Evolutionary conservation across 2,329 filamentous ascomycete species (phyloP), one percentile per base, ranked within the genome.

Genomic region (Allantophomopsis cytisporea): DNA sequence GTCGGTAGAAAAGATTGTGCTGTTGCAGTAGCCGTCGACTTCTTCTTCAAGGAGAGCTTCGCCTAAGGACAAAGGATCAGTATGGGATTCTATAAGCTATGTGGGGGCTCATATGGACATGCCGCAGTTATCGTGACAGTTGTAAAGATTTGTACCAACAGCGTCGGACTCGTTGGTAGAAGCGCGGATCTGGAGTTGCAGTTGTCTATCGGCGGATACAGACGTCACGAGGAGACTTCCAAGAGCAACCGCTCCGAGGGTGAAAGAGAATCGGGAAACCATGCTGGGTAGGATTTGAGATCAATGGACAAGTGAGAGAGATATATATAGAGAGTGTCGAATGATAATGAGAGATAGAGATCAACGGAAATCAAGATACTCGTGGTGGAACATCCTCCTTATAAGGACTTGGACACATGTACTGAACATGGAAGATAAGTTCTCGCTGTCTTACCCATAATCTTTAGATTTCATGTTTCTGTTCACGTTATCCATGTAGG

Each of bases 21-120:
- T 37, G 35, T 28, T 37, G 35, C 35, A 37, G 35, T 37, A 37
- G 18, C 32, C 32, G 13, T 34, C 32, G 32, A 34, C 32, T 34
- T 34, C 32, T 18, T 34, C 32, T 18, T 34, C 32, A 8, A 34
- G 16, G 32, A 34, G 6, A 18, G 32, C 32, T 12, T 34, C 32
- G 16, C 32, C 32, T 34, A 12, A 7, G 32, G 4, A 5, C 3
- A 14, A 3, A 10, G 32, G 6, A 15, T 34, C 16, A 34, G 32
- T 8, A 8, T 15, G 32, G 11, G 11, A 12, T 14, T 18, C 23
- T 28, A 10, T 28, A 12, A 28, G 11, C 14, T 3, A 12, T 7
- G 13, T 18, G 14, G 6, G 16, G 16, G 6, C 7, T 13, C 7
- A 18, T 15, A 11, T 5, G 3, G 7, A 14, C 12, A 8, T 34